Evolutionary conservation across 2,329 filamentous ascomycete species (phyloP).

Genomic region (Ceratocystiopsis brevicomis): DNA sequence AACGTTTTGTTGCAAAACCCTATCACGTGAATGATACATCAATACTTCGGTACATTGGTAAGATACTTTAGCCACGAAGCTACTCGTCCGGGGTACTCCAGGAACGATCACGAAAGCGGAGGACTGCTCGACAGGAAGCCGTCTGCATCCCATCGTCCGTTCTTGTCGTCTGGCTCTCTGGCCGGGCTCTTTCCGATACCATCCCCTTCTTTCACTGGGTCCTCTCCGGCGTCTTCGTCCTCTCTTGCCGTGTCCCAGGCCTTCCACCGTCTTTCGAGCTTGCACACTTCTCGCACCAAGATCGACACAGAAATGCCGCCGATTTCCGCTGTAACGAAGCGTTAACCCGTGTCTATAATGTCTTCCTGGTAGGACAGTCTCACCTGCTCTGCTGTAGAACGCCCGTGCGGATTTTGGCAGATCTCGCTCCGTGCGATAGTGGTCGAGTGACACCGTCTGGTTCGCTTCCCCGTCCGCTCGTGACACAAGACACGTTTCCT

Average conservation of each 20-base stretch:
- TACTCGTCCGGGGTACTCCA: neutral
- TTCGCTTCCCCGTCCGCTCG: neutral
- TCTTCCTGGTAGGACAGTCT: slow-evolving; percentile 10
- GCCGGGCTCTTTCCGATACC: neutral
- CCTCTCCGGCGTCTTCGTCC: neutral
- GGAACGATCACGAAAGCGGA: neutral
- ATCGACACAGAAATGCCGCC: slow-evolving; percentile 18
- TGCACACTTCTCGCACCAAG: slow-evolving; percentile 18
- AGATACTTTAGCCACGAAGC: neutral
- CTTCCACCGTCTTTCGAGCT: slow-evolving; percentile 19
- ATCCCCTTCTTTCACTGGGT: neutral
- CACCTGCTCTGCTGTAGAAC: slow-evolving; percentile 24
- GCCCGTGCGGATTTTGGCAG: slow-evolving; percentile 21
- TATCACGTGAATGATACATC: slow-evolving; percentile 7
- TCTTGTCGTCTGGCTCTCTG: neutral
- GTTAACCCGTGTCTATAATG: slow-evolving; percentile 10
- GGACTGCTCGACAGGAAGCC: slow-evolving; percentile 3
- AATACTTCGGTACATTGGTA: neutral
- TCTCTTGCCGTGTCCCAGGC: slow-evolving; percentile 13
- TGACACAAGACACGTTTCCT: slow-evolving; percentile 3
- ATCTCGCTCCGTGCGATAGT: slow-evolving; percentile 21
- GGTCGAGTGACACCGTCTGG: slow-evolving; percentile 9
- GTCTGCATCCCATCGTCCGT: neutral
- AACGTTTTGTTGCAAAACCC: slow-evolving; percentile 4
- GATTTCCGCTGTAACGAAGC: slow-evolving; percentile 10